Percentiles rank a stretch among this genome's conserved stretches.
phyloP scores from a whole-genome alignment of 257 asterid genomes.

The Solanum tarapatanum region DNA sequence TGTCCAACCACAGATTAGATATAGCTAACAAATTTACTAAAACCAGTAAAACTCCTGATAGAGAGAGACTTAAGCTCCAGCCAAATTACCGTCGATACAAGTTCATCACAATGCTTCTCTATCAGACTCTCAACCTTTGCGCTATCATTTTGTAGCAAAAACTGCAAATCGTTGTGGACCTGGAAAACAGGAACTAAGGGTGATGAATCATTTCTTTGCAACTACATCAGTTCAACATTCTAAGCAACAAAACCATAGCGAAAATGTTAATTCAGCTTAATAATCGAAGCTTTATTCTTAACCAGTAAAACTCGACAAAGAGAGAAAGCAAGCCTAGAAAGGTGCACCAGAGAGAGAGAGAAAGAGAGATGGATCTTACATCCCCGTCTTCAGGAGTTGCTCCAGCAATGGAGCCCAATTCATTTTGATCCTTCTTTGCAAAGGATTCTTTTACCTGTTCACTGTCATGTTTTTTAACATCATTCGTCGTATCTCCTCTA shows the following conservation, averaged over 20 bases:
- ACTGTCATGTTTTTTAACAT: not conserved
- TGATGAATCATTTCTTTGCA: not conserved
- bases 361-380: slow-evolving; percentile 5
- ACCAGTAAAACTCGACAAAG: not conserved
- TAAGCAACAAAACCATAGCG: not conserved
- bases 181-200: slow-evolving; percentile 5
- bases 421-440: slow-evolving; percentile 1
- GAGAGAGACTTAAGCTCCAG: not conserved
- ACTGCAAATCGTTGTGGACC: slow-evolving; percentile 46
- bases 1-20: not conserved
- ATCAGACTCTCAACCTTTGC: slow-evolving; percentile 45
- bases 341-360: not conserved
- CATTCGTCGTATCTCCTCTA: not conserved
- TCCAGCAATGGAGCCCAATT: not conserved
- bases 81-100: slow-evolving; percentile 28
- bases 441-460: not conserved
- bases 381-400: not conserved
- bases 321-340: not conserved
- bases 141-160: slow-evolving; percentile 38
- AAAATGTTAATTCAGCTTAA: not conserved
- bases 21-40: not conserved
- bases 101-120: slow-evolving; percentile 30
- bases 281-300: not conserved
- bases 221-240: not conserved
- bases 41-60: not conserved